Base-by-base conservation (phyloP, 805 yeast species). In the Starmerella floris region DNA sequence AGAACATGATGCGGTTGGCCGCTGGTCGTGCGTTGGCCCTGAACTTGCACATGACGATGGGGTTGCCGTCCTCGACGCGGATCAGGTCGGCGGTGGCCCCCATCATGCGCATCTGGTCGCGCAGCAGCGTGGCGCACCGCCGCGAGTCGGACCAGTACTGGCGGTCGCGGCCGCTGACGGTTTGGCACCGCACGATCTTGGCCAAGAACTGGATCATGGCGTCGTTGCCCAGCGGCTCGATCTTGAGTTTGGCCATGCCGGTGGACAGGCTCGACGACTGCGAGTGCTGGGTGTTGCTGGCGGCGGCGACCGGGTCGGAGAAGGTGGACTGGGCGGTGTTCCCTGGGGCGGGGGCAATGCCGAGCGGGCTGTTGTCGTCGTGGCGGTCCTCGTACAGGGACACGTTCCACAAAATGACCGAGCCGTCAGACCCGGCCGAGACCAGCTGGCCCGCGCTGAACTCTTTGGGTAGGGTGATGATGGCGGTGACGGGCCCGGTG, bases 1-100 rank as follows among this genome's bases (percentile, higher is more conserved):
- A 88, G 80, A 94, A 88, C 37, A 88, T 59, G 4, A 84, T 68
- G 43, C 82, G 74, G 54, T 17, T 42, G 5, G 30, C 23, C 15
- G 30, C 19, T 17, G 10, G 32, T 6, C 8, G 16, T 10, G 46
- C 39, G 35, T 70, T 73, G 17, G 64, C 62, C 19, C 46, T 43
- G 61, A 88, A 88, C 8, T 67, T 63, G 0, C 91, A 91, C 54
- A 73, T 78, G 0, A 88, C 88, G 2, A 87, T 74, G 0, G 98
- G 97, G 54, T 87, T 87, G 4, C 84, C 84, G 54, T 79, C 67
- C 6, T 72, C 68, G 5, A 83, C 82, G 0, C 94, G 83, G 15
- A 88, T 58, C 25, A 87, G 62, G 46, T 73, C 70, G 0, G 93
- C 67, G 10, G 69, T 64, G 1, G 70, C 69, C 9, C 96, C 96